Evolutionary conservation across 2,329 filamentous ascomycete species (phyloP).

Genomic region (Aquanectria penicillioides): DNA sequence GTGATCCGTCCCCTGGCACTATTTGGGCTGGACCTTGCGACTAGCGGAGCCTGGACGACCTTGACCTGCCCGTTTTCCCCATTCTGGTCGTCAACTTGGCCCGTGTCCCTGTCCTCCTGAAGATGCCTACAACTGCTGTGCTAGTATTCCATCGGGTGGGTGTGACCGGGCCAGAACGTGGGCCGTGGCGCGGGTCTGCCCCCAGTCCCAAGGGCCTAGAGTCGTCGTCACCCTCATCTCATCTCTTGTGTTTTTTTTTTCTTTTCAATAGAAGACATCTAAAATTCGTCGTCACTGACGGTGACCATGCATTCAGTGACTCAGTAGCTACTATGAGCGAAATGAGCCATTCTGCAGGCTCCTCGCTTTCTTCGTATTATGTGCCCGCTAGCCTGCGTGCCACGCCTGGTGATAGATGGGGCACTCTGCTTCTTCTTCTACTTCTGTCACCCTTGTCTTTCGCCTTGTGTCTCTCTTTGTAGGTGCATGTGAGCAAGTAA

Average conservation of each 20-base stretch:
- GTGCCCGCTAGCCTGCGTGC: neutral
- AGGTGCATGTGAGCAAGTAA: too few species aligned
- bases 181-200: neutral
- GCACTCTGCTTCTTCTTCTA: too few species aligned
- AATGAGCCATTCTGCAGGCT: neutral
- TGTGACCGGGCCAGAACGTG: constrained; percentile 1
- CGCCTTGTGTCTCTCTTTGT: neutral
- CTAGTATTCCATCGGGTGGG: neutral
- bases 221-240: constrained; percentile 14
- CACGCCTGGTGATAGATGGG: too few species aligned
- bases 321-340: neutral
- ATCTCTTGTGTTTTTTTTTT: neutral
- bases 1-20: too few species aligned
- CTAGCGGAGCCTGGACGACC: too few species aligned
- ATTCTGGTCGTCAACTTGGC: too few species aligned
- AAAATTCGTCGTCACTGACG: neutral
- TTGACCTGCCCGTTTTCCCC: too few species aligned
- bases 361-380: neutral
- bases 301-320: neutral
- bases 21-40: too few species aligned
- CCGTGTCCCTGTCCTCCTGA: neutral
- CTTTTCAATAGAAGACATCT: neutral
- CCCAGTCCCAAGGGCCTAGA: neutral
- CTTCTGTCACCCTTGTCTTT: neutral
- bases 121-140: too few species aligned